Percentiles rank a stretch among this genome's conserved stretches.
phyloP scores from a whole-genome alignment of 768 basidiomycete species.

The Erythrobasidium yunnanense region DNA sequence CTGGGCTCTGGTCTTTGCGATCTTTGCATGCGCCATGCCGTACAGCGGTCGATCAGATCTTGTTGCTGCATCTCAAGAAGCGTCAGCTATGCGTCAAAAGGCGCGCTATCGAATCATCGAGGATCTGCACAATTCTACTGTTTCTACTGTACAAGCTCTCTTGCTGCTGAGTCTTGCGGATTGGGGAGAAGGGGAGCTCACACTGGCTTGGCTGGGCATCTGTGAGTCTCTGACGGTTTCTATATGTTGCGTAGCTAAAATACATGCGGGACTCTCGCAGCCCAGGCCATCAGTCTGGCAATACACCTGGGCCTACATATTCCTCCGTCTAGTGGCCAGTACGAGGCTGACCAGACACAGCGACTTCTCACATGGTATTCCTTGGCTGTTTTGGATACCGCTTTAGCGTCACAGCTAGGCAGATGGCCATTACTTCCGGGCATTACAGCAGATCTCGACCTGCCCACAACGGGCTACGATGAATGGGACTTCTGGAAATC shows the following conservation, averaged over 20 bases:
- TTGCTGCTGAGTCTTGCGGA: neutral
- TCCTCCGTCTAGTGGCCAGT: neutral
- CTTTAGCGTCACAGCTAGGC: neutral
- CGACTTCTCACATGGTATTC: neutral
- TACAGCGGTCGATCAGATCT: neutral
- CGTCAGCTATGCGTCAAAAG: neutral
- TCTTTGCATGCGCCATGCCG: neutral
- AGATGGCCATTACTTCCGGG: neutral
- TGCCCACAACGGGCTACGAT: neutral
- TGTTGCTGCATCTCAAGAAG: neutral
- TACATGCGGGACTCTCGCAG: neutral
- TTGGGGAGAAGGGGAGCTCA: conserved; percentile 14
- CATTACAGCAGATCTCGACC: neutral
- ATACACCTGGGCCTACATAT: conserved; percentile 2
- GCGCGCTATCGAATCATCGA: neutral
- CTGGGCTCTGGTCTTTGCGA: conserved; percentile 4
- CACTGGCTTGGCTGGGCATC: neutral
- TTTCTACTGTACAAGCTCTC: conserved; percentile 7
- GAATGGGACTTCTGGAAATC: neutral
- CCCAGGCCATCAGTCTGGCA: neutral
- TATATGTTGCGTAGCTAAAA: neutral
- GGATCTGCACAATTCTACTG: neutral
- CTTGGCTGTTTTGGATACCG: neutral
- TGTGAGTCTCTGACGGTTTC: neutral
- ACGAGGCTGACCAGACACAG: neutral